phyloP scores from a whole-genome alignment of 345 rosid genomes.

The Reutealis trisperma region DNA sequence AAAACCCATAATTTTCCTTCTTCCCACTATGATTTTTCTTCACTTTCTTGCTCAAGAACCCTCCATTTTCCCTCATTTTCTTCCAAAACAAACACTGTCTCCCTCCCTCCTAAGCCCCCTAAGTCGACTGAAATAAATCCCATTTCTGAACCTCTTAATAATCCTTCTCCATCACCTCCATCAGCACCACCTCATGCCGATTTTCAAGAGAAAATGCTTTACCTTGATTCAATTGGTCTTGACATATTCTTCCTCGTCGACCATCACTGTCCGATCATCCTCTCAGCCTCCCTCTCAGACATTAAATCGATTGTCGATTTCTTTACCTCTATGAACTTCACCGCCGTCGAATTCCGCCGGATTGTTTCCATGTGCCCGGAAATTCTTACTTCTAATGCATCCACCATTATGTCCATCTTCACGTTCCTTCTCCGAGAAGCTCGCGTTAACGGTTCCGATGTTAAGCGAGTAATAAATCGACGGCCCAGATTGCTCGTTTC shows the following conservation, averaged over 20 bases:
- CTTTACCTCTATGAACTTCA: conserved; percentile 58
- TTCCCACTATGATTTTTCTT: conserved; percentile 37
- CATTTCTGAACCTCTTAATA: conserved; percentile 11
- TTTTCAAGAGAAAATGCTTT: conserved; percentile 68
- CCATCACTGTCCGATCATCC: conserved; percentile 54
- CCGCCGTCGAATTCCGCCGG: conserved; percentile 59
- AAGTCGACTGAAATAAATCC: conserved; percentile 31
- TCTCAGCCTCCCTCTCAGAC: conserved; percentile 47
- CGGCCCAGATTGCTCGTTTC: conserved; percentile 83
- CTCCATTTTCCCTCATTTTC: conserved; percentile 48
- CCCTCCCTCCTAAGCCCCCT: conserved; percentile 49
- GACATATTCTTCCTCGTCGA: conserved; percentile 59
- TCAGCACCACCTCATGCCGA: conserved; percentile 34
- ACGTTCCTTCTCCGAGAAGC: conserved; percentile 94
- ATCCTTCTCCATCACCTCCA: conserved; percentile 19
- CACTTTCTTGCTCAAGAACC: conserved; percentile 46
- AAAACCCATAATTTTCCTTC: conserved; percentile 23
- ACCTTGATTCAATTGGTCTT: conserved; percentile 78
- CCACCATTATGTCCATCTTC: conserved; percentile 56
- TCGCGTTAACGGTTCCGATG: conserved; percentile 48
- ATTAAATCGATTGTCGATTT: conserved; percentile 64
- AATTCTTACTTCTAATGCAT: conserved; percentile 45
- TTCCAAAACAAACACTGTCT: conserved; percentile 43
- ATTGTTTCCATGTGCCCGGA: conserved; percentile 77
- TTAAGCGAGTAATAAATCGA: conserved; percentile 60